A percentile compares a stretch with the other conserved stretches of the same genome.
Evolutionary conservation across 345 rosid species (phyloP).

Genomic region (Passiflora organensis): DNA sequence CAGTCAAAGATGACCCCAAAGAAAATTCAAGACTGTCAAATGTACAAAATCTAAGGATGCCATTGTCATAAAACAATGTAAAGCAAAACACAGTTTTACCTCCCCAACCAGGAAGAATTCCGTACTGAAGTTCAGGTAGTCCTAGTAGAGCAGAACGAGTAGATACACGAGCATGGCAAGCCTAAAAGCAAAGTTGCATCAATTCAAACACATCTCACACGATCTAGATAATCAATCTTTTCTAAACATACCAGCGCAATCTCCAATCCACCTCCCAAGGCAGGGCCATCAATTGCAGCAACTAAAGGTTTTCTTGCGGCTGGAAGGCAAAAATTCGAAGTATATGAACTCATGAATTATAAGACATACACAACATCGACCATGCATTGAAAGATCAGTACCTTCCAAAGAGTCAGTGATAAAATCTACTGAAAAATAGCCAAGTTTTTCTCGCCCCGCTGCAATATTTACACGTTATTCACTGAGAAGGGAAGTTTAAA

Average conservation of each 20-base stretch:
- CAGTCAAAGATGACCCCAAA: not conserved
- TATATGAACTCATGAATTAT: not conserved
- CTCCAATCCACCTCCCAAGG: slow-evolving; percentile 26
- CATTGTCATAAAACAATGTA: too few relatives aligned
- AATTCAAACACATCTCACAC: not conserved
- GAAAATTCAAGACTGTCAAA: too few relatives aligned
- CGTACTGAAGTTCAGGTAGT: slow-evolving; percentile 16
- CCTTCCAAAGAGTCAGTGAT: slow-evolving; percentile 13
- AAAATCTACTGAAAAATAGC: slow-evolving; percentile 18
- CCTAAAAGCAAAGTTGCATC: slow-evolving; percentile 4
- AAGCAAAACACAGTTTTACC: not conserved
- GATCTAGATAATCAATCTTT: not conserved
- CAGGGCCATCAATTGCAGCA: slow-evolving; percentile 18
- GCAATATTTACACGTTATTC: not conserved
- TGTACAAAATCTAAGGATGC: too few relatives aligned
- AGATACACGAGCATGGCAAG: slow-evolving; percentile 21
- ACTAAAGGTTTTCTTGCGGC: slow-evolving; percentile 24
- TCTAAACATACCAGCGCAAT: slow-evolving; percentile 12
- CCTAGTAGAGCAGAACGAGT: slow-evolving; percentile 18
- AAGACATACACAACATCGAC: not conserved
- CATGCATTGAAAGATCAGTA: not conserved
- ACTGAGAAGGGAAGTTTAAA: not conserved
- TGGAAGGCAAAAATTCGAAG: not conserved
- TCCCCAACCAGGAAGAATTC: slow-evolving; percentile 11
- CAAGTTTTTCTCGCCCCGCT: slow-evolving; percentile 6